Conservation (phyloP, 306 rosid species). For the Cucumis cinereus region DNA sequence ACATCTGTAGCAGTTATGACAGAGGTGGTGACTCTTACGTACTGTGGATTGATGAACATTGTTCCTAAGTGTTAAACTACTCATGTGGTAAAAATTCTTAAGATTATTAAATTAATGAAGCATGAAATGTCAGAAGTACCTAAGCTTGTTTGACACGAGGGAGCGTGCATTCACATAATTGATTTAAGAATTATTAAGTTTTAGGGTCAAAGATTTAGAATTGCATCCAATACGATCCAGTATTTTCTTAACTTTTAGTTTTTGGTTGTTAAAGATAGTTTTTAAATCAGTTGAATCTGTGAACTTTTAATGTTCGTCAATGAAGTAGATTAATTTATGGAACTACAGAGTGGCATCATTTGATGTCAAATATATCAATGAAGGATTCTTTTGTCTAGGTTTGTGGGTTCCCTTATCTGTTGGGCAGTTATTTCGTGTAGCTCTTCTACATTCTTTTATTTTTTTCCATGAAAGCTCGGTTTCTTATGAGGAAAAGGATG, state of each 20-base stretch:
- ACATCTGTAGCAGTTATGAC: constrained; percentile 99
- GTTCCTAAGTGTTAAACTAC: not conserved
- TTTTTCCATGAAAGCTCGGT: not conserved
- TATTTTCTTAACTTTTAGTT: not conserved
- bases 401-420: not conserved
- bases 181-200: not conserved
- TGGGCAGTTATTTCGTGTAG: not conserved
- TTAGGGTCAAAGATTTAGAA: not conserved
- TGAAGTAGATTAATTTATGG: not conserved
- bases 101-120: not conserved
- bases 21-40: constrained; percentile 39
- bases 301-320: not conserved
- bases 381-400: not conserved
- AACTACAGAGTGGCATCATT: not conserved
- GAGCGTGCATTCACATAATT: not conserved
- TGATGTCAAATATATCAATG: not conserved
- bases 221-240: not conserved
- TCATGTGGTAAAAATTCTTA: not conserved
- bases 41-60: not conserved
- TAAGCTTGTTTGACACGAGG: not conserved
- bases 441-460: not conserved
- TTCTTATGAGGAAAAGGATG: not conserved
- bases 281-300: not conserved
- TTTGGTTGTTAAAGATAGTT: not conserved
- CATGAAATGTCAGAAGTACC: not conserved